Conservation (phyloP, 225 moss, liverwort and hornwort species). For the Lunularia cruciata region DNA sequence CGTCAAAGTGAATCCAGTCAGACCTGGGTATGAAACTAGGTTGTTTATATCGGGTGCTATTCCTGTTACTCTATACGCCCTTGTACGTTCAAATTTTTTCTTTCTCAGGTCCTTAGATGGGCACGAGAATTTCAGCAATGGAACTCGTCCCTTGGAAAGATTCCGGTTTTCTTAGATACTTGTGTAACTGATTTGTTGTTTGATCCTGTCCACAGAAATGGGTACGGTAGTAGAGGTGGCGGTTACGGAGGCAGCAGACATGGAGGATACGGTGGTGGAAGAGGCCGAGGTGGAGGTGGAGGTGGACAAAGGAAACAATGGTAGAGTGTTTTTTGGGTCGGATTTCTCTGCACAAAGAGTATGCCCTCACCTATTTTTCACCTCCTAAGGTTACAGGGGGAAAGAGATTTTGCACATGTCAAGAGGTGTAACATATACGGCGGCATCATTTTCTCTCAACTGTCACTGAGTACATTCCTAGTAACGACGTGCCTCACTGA, state of each 20-base stretch:
- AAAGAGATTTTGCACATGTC: slow-evolving; percentile 23
- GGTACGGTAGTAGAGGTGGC: slow-evolving; percentile 58
- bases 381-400: slow-evolving; percentile 5
- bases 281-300: slow-evolving; percentile 34
- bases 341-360: not conserved
- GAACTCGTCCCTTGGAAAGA: too few species aligned
- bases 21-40: too few species aligned
- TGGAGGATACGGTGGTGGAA: slow-evolving; percentile 41
- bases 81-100: too few species aligned
- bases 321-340: slow-evolving; percentile 4
- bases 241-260: slow-evolving; percentile 35
- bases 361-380: not conserved
- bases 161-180: too few species aligned
- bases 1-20: too few species aligned
- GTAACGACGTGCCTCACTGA: not conserved
- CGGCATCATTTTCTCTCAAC: slow-evolving; percentile 3
- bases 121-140: too few species aligned
- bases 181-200: too few species aligned
- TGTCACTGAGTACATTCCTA: not conserved
- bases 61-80: too few species aligned
- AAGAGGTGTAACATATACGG: slow-evolving; percentile 30
- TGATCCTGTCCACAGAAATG: too few species aligned
- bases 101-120: too few species aligned
- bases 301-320: slow-evolving; percentile 22
- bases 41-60: too few species aligned